Base-by-base conservation (phyloP, 108 stramenopile genomes). In the Nitzschia sp. region DNA sequence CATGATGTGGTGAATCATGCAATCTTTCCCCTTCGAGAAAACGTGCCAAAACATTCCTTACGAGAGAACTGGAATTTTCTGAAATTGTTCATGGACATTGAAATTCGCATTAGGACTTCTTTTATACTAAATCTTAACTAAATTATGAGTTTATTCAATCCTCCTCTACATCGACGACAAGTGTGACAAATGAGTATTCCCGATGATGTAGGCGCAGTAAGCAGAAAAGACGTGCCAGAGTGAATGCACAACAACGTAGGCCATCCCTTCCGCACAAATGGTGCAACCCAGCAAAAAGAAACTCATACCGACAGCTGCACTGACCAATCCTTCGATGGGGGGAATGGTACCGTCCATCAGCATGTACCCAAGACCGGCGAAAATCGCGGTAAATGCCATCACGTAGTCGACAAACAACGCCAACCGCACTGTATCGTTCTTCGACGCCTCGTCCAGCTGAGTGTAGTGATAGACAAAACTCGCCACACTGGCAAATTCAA, bases 211-310 rank as follows among this genome's bases (percentile, higher is more conserved):
- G n/a, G 86, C 92, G 3, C 82, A 77, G 27, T 77, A 81, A 1
- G 92, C 92, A 53, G 65, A 60, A 47, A 86, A 74, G 28, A 94
- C 61, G 64, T 94, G 92, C 92, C 92, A 94, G 45, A 94, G 41
- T 8, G 77, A 75, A 78, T 94, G 92, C 68, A 79, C 73, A 44
- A 94, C 77, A 48, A 90, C 75, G 54, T 84, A 84, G 11, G 80
- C 58, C 32, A 30, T 22, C 15, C 82, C 86, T 0, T 62, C n/a
- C 38, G 91, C 92, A 79, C 84, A 90, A 17, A 90, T 78, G 4
- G 48, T 50, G 89, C 88, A 91, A 70, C 85, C 86, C 4, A 87
- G 69, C 15, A 73, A 52, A 1, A 90, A 62, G 41, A 60, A 80
- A n/a, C 63, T 48, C 25, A 85, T 53, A 31, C 85, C 85, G 15